These are phyloP conservation scores for Corynespora cassiicola DNA, from an alignment of 2,329 filamentous ascomycete genomes.

Conservation along the genomic window DNA sequence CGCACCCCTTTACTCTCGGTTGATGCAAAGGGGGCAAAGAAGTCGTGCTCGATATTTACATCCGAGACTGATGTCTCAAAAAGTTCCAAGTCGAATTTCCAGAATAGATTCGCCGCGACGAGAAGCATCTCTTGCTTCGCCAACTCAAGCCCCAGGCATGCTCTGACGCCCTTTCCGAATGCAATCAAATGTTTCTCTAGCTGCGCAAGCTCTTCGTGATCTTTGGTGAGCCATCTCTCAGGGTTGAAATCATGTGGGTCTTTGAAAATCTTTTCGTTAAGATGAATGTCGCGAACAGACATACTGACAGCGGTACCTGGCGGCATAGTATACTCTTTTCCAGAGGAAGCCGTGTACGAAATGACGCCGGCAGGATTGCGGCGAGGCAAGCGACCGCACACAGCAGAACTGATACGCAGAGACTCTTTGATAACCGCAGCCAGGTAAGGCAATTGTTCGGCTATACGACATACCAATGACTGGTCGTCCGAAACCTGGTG, in stretches of 20 bases:
- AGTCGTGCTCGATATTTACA: slow-evolving; percentile 15
- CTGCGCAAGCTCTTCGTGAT: slow-evolving; percentile 1
- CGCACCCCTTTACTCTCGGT: slow-evolving; percentile 15
- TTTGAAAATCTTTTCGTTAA: slow-evolving; percentile 17
- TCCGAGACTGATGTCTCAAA: slow-evolving; percentile 17
- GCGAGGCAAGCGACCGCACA: slow-evolving; percentile 19
- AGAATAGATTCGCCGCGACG: slow-evolving; percentile 14
- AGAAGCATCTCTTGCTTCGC: slow-evolving; percentile 19
- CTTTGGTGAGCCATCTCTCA: slow-evolving; percentile 18
- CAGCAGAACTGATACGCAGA: slow-evolving; percentile 13
- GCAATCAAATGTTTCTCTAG: slow-evolving; percentile 19
- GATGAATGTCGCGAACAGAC: slow-evolving; percentile 14
- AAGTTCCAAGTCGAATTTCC: slow-evolving; percentile 17
- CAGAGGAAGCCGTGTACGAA: slow-evolving; percentile 11
- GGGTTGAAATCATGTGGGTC: slow-evolving; percentile 18
- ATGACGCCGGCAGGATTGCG: slow-evolving; percentile 9
- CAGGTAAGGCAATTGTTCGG: slow-evolving; percentile 21
- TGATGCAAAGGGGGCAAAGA: slow-evolving; percentile 12
- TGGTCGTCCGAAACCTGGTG: slow-evolving; percentile 3
- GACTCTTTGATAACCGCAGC: slow-evolving; percentile 20
- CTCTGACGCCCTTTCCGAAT: slow-evolving; percentile 20
- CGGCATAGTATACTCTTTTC: slow-evolving; percentile 14
- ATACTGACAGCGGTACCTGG: slow-evolving; percentile 18
- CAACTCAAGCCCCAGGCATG: slow-evolving; percentile 21
- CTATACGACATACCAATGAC: slow-evolving; percentile 11